Conservation (phyloP, 2,329 filamentous ascomycete genomes). For the Exophiala dermatitidis region DNA sequence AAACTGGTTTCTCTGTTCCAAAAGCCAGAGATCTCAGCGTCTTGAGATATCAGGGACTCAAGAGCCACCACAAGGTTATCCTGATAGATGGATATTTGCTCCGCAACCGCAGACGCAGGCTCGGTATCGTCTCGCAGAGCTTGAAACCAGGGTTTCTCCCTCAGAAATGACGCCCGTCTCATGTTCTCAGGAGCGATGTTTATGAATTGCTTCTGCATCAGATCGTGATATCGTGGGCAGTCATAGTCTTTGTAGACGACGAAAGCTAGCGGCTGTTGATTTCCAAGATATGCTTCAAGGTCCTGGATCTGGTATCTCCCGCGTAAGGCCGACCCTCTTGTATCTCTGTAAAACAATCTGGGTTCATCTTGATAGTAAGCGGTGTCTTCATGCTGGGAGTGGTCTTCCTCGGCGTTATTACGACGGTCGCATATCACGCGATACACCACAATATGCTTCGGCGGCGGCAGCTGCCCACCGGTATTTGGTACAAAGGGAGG, state of each 20-base stretch:
- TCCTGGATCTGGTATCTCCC: not conserved
- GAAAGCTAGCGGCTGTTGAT: not conserved
- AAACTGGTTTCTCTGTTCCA: not conserved
- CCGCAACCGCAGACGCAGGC: not conserved
- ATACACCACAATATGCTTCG: not conserved
- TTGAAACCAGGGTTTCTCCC: not conserved
- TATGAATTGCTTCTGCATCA: not conserved
- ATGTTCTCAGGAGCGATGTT: not conserved
- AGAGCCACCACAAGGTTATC: not conserved
- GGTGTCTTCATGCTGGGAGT: not conserved
- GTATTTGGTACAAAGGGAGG: no score
- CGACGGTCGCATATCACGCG: not conserved
- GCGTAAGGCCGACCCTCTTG: not conserved
- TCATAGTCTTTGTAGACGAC: slow-evolving; percentile 1
- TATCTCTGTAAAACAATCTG: not conserved
- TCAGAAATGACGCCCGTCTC: not conserved
- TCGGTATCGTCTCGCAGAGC: not conserved
- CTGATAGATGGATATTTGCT: not conserved
- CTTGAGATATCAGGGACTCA: not conserved
- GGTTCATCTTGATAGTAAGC: slow-evolving; percentile 1
- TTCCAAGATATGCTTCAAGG: not conserved
- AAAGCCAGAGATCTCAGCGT: not conserved
- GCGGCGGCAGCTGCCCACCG: not conserved
- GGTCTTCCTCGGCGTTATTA: not conserved
- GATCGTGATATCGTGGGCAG: not conserved